Conservation (phyloP, 345 rosid species). For the Salix suchowensis region DNA sequence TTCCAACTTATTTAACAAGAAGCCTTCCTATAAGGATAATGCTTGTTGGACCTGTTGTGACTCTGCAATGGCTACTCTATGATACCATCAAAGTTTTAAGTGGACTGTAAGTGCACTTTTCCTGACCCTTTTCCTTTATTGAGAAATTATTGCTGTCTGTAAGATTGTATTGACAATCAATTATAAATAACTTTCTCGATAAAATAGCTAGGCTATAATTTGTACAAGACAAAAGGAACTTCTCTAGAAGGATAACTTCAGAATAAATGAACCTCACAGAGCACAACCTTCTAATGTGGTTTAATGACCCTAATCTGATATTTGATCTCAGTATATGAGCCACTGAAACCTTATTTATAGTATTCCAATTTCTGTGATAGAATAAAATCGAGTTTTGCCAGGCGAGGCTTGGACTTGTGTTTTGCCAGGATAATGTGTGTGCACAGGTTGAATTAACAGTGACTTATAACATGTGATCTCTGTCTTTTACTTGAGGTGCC, state of each 20-base stretch:
- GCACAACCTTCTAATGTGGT: too few relatives aligned
- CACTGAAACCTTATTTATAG: too few relatives aligned
- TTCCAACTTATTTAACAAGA: conserved; percentile 53
- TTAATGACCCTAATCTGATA: too few relatives aligned
- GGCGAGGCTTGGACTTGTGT: not conserved
- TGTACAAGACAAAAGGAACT: not conserved
- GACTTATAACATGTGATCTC: not conserved
- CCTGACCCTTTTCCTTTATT: not conserved
- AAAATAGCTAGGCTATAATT: not conserved
- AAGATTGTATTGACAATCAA: not conserved
- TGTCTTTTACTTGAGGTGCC: not conserved
- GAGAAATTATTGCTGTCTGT: not conserved
- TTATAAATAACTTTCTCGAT: not conserved
- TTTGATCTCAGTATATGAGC: too few relatives aligned
- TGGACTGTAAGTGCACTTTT: conserved; percentile 48
- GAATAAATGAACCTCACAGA: too few relatives aligned
- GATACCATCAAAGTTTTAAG: conserved; percentile 53
- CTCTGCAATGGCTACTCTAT: conserved; percentile 57
- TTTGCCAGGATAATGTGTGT: not conserved
- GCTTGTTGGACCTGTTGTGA: conserved; percentile 57
- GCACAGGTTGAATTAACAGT: not conserved
- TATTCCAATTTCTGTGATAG: too few relatives aligned
- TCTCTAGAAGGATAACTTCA: not conserved
- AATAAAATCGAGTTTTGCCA: too few relatives aligned
- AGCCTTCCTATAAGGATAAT: conserved; percentile 57